Evolutionary conservation across 1,284 basidiomycete genomes (phyloP).

Genomic region (Sanghuangporus sanghuang): DNA sequence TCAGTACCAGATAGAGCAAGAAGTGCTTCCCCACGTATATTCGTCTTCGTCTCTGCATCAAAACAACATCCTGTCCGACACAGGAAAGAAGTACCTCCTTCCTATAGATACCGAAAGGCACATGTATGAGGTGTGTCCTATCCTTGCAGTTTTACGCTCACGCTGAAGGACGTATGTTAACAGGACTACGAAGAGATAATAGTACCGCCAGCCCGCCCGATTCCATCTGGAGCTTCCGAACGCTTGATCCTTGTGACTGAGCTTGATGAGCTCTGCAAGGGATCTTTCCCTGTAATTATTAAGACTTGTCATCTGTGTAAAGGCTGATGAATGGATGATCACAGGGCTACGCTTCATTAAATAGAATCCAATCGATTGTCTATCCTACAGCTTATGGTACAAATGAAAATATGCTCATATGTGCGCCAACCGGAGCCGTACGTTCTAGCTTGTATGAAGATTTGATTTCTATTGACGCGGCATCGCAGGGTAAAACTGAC

Average conservation of each 20-base stretch:
- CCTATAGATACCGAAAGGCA: conserved; percentile 79
- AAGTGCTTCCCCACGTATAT: conserved; percentile 88
- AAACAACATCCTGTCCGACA: conserved; percentile 68
- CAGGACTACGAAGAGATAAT: conserved; percentile 80
- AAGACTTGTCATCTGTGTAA: conserved; percentile 3
- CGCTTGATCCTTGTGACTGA: conserved; percentile 70
- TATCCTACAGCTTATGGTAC: conserved; percentile 91
- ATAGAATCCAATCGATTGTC: conserved; percentile 94
- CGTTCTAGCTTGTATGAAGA: neutral
- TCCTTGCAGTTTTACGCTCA: neutral
- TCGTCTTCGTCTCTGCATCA: conserved; percentile 57
- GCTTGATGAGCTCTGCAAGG: conserved; percentile 74
- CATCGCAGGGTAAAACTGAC: conserved; percentile 91
- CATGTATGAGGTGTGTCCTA: conserved; percentile 48
- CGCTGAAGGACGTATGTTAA: neutral
- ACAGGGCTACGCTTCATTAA: conserved; percentile 85
- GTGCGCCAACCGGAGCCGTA: conserved; percentile 42
- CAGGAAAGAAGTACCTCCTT: conserved; percentile 74
- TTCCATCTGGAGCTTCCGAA: conserved; percentile 76
- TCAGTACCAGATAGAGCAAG: conserved; percentile 48
- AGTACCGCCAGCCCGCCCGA: conserved; percentile 78
- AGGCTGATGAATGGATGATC: neutral
- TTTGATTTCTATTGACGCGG: neutral
- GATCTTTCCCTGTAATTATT: conserved; percentile 80
- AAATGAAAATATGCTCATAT: conserved; percentile 96